Base-by-base conservation (phyloP, 352 stramenopile species). In the Phytopythium mirpurense region DNA sequence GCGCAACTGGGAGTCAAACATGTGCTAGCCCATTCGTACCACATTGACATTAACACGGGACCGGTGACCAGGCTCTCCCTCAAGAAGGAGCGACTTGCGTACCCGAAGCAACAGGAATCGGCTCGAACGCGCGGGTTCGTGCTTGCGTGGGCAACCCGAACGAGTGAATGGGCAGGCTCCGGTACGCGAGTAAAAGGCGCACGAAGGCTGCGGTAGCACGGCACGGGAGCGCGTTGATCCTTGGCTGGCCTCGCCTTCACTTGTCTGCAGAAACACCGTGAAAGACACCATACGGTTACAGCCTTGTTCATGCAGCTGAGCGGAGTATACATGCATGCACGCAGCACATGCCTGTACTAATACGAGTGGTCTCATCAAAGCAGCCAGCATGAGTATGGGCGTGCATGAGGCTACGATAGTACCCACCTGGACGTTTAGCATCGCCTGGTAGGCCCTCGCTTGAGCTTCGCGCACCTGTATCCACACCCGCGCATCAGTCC, bases 391-490 rank as follows among this genome's bases (percentile, higher is more conserved):
- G 7, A 43, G 5, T 10, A 18, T 7, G 26, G 37, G 7, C n/a
- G 18, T 5, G 37, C 37, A 15, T 15, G 11, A 6, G 9, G 19
- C 19, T 8, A 19, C 19, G 37, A 10, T 1, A 19, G 10, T 26
- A 43, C 9, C 24, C 50, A 68, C 61, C 52, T 66, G 45, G 32
- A 58, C 50, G 16, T 56, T 70, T 19, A 56, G 34, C 50, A 74
- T 65, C 3, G 57, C 59, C 48, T 68, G 50, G 40, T 69, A 66
- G 18, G 62, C 60, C 45, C 50, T 63, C 5, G 47, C 59, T 47
- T 72, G 54, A 6, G 62, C 65, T 47, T 67, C 55, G 31, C 56
- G 51, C 15, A 50, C 63, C 67, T 74, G 41, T 27, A 42, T 3
- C 37, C 12, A 26, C 35, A 34, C 24, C n/a, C n/a, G n/a, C n/a